Evolutionary conservation across 257 asterid genomes (phyloP).

Genomic region (Gentiana dahurica): DNA sequence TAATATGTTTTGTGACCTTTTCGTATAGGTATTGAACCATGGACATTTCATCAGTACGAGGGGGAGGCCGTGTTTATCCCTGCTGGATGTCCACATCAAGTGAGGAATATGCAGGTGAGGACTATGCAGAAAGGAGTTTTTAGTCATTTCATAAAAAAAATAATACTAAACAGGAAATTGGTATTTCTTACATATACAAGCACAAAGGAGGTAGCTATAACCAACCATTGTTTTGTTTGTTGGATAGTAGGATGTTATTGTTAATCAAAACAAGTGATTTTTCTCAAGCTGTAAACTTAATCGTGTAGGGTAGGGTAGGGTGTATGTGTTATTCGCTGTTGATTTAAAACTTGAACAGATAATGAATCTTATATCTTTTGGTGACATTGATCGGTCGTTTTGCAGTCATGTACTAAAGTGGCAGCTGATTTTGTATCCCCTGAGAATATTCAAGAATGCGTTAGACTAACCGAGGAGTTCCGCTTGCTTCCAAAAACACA

Average conservation of each 20-base stretch:
- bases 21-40: constrained; percentile 26
- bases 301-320: too few species aligned
- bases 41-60: constrained; percentile 35
- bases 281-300: too few species aligned
- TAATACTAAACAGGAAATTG: too few species aligned
- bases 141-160: too few species aligned
- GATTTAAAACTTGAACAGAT: too few species aligned
- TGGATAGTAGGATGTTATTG: too few species aligned
- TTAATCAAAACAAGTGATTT: too few species aligned
- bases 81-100: constrained; percentile 44
- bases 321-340: too few species aligned
- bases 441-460: constrained; percentile 33
- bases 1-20: neutral
- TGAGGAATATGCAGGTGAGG: constrained; percentile 36
- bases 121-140: neutral
- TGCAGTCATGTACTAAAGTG: constrained; percentile 37
- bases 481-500: constrained; percentile 37
- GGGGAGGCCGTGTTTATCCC: constrained; percentile 42
- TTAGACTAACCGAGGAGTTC: constrained; percentile 33
- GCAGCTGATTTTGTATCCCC: constrained; percentile 42
- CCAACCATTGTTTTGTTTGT: too few species aligned
- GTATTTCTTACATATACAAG: too few species aligned
- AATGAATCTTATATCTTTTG: too few species aligned
- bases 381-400: neutral
- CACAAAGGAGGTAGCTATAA: too few species aligned